phyloP scores from a whole-genome alignment of 257 asterid genomes.

The Solanum paucissectum region DNA sequence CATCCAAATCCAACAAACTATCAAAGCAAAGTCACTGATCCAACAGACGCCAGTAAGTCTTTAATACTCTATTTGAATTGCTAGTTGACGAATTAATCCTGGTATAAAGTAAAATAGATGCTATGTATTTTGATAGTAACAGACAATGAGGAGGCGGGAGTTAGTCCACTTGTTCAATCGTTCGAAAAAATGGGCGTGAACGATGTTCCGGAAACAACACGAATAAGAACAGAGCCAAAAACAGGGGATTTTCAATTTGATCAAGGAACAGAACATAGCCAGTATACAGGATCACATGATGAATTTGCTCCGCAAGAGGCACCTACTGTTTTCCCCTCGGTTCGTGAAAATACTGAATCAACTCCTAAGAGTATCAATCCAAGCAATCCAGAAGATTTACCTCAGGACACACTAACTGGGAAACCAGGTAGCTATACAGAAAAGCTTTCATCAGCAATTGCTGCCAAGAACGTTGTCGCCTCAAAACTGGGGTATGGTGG shows the following conservation, averaged over 20 bases:
- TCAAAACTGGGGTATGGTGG: conserved; percentile 39
- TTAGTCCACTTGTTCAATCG: conserved; percentile 28
- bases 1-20: conserved; percentile 22
- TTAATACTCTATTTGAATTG: neutral
- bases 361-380: conserved; percentile 16
- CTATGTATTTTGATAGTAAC: neutral
- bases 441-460: conserved; percentile 19
- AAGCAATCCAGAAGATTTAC: conserved; percentile 17
- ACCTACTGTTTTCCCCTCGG: neutral
- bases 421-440: conserved; percentile 11
- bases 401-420: conserved; percentile 21
- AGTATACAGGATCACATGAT: conserved; percentile 39
- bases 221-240: neutral
- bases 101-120: neutral
- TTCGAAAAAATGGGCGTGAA: conserved; percentile 18
- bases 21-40: conserved; percentile 47
- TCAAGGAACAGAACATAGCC: neutral
- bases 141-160: conserved; percentile 42
- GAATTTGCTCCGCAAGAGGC: conserved; percentile 33
- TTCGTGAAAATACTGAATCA: conserved; percentile 2
- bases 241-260: neutral
- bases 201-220: conserved; percentile 2
- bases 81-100: neutral
- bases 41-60: conserved; percentile 33
- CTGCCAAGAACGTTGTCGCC: conserved; percentile 39